Conservation (phyloP, 1,284 basidiomycete genomes). For the Rhodotorula sp. region DNA sequence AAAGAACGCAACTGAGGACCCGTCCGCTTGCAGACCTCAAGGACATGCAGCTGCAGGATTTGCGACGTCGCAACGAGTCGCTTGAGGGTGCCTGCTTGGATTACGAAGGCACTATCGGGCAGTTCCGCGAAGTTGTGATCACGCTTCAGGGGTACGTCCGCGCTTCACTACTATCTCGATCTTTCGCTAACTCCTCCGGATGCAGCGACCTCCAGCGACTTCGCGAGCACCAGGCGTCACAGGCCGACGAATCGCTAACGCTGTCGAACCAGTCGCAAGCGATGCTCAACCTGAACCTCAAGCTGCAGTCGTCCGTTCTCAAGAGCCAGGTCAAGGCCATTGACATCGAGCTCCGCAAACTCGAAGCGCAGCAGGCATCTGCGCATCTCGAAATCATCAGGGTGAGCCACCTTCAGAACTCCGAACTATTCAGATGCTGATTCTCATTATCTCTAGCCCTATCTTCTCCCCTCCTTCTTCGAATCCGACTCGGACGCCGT, state of each 20-base stretch:
- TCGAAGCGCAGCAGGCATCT: conserved; percentile 75
- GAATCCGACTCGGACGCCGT: conserved; percentile 80
- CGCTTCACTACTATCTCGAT: background rate
- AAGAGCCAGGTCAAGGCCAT: conserved; percentile 86
- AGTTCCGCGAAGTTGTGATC: conserved; percentile 85
- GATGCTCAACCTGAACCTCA: conserved; percentile 87
- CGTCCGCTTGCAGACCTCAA: conserved; percentile 60
- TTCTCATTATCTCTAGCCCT: conserved; percentile 62
- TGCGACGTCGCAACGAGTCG: conserved; percentile 61
- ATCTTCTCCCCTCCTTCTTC: conserved; percentile 77
- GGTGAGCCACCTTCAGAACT: conserved; percentile 38
- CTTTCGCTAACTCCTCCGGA: conserved; percentile 3
- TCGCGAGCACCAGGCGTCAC: conserved; percentile 76
- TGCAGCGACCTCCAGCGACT: conserved; percentile 76
- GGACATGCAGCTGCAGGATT: conserved; percentile 68
- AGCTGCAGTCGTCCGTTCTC: conserved; percentile 79
- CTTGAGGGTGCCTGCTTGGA: conserved; percentile 79
- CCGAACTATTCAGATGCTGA: background rate
- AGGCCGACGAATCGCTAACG: conserved; percentile 72
- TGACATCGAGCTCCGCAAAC: conserved; percentile 77
- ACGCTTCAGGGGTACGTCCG: conserved; percentile 70
- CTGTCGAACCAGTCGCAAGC: conserved; percentile 71
- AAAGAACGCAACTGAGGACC: background rate
- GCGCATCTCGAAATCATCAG: conserved; percentile 65
- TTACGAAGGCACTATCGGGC: conserved; percentile 77